Conservation (phyloP, 2,329 filamentous ascomycete species). For the Lecanosticta acicola region DNA sequence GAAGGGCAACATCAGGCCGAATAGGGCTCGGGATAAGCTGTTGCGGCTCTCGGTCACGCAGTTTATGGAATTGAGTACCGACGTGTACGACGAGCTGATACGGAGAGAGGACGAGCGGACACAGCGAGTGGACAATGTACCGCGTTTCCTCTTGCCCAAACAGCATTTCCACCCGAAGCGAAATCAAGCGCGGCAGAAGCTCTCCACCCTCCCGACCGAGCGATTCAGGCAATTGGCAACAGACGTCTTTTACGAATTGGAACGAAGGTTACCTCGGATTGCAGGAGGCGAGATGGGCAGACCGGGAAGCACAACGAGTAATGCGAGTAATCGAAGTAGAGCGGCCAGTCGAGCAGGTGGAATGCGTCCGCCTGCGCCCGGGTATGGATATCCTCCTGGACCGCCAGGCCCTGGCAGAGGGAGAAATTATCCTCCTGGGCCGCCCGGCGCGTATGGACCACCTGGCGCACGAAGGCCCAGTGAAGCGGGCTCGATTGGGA, state of each 20-base stretch:
- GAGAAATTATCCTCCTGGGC: conserved; percentile 25
- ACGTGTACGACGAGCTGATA: conserved; percentile 92
- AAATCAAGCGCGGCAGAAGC: conserved; percentile 93
- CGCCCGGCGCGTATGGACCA: conserved; percentile 13
- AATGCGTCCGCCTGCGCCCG: conserved; percentile 35
- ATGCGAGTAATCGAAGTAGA: conserved; percentile 21
- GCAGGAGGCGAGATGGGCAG: conserved; percentile 60
- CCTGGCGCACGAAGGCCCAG: conserved; percentile 41
- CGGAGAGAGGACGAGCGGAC: conserved; percentile 66
- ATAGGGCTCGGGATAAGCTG: conserved; percentile 90
- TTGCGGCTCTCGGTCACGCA: conserved; percentile 83
- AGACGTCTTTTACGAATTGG: conserved; percentile 92
- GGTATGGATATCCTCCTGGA: conserved; percentile 2
- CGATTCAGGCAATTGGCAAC: conserved; percentile 89
- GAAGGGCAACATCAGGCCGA: conserved; percentile 66
- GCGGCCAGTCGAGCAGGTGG: conserved; percentile 25
- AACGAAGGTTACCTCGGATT: conserved; percentile 82
- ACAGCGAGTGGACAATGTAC: conserved; percentile 47
- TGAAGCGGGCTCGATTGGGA: conserved; percentile 45
- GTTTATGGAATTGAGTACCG: conserved; percentile 95
- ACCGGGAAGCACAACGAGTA: conserved; percentile 60
- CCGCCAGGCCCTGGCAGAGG: conserved; percentile 21
- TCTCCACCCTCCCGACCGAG: conserved; percentile 79
- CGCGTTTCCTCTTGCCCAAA: conserved; percentile 74
- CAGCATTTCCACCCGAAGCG: conserved; percentile 90